Evolutionary conservation across 1,139 yeast species (phyloP).

Genomic region (Saccharomyces hybrid): DNA sequence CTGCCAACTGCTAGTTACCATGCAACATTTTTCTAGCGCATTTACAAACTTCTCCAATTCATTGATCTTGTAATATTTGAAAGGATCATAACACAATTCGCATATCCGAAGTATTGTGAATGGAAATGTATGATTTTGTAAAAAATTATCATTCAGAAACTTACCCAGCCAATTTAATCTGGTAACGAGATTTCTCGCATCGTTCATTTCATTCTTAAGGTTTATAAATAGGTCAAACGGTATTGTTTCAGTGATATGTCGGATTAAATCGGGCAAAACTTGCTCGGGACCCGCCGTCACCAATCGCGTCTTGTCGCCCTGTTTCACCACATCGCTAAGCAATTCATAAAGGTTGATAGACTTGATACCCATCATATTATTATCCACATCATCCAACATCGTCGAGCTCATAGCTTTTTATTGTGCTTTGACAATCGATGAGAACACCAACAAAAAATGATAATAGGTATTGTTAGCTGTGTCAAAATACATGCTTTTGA

Average conservation of each 20-base stretch:
- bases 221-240: constrained; percentile 21
- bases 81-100: constrained; percentile 30
- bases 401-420: neutral
- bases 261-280: constrained; percentile 17
- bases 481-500: neutral
- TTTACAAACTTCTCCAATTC: constrained; percentile 26
- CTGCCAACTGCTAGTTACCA: constrained; percentile 12
- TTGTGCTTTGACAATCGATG: neutral
- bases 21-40: constrained; percentile 24
- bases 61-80: constrained; percentile 22
- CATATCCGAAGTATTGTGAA: constrained; percentile 30
- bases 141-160: constrained; percentile 14
- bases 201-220: neutral
- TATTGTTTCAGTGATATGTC: constrained; percentile 22
- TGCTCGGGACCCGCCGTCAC: constrained; percentile 10
- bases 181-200: neutral
- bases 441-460: neutral
- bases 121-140: constrained; percentile 17
- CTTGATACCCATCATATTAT: constrained; percentile 29
- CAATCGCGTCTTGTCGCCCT: constrained; percentile 12
- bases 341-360: constrained; percentile 16
- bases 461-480: neutral
- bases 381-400: constrained; percentile 20
- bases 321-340: constrained; percentile 15
- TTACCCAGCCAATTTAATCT: neutral